A percentile compares a stretch with the other conserved stretches of the same genome.
These are phyloP conservation scores for Gliomastix tumulicola DNA, from an alignment of 2,329 filamentous ascomycete species.

Conservation along the genomic window DNA sequence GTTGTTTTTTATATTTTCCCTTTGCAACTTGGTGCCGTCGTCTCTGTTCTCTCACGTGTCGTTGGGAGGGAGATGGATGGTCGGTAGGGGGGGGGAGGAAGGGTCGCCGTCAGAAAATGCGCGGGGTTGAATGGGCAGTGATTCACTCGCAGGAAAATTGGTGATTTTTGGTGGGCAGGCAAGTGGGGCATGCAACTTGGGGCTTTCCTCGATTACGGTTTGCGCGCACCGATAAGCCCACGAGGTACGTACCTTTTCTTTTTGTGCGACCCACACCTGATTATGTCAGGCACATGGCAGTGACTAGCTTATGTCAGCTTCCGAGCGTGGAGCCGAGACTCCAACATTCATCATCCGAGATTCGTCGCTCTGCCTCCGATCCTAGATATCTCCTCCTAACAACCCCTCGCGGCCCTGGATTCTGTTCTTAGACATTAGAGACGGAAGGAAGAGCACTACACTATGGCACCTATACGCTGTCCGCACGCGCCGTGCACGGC, in stretches of 20 bases:
- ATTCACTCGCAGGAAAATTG: conserved; percentile 33
- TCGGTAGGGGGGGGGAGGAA: neutral
- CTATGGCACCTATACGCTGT: conserved; percentile 30
- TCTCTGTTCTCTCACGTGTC: conserved; percentile 2
- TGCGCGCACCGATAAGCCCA: conserved; percentile 19
- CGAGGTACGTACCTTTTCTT: conserved; percentile 8
- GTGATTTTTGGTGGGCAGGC: conserved; percentile 34
- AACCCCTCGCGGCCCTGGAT: no score
- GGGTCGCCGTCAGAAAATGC: neutral
- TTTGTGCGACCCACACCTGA: neutral
- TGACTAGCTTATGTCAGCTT: conserved; percentile 3
- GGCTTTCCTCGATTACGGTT: no score
- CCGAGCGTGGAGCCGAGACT: no score
- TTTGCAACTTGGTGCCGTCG: conserved; percentile 4
- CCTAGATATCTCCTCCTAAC: no score
- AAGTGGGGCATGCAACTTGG: conserved; percentile 27
- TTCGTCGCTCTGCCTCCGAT: no score
- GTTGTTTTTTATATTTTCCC: no score
- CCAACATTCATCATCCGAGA: no score
- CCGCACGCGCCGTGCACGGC: conserved; percentile 28
- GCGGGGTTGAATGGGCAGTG: conserved; percentile 29
- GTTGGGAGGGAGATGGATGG: neutral
- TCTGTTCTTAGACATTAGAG: no score
- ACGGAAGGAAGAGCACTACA: conserved; percentile 1
- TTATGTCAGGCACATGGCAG: conserved; percentile 1